Evolutionary conservation across 2,329 filamentous ascomycete species (phyloP), one percentile per base, ranked within the genome.

Genomic region (Blastomyces gilchristii): DNA sequence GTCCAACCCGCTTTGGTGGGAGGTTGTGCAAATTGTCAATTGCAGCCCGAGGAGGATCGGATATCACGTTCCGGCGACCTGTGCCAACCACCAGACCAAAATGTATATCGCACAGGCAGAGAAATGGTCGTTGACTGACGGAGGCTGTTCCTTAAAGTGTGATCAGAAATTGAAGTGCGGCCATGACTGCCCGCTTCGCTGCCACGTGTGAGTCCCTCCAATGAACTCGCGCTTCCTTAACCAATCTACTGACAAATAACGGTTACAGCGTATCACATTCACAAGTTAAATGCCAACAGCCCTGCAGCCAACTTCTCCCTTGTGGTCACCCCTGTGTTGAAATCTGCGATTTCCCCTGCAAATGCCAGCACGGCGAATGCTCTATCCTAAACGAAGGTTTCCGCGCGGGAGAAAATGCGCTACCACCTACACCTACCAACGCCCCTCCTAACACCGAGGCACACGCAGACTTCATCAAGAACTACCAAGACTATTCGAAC

Each of bases 21-120:
- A 79, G 31, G 77, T 86, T 18, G 70, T 78, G 2, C 71, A 75
- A 2, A 77, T 80, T 34, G 75, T 83, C 74, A 67, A 60, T 18
- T 57, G 63, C 41, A 60, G 66, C 25, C 67, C 69, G 7, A 72
- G 72, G 22, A 76, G 78, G 1, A 63, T 85, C 16, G 81, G 79
- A 0, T 76, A 73, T n/a, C 73, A 77, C 2, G 68, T 93, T 0
- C 87, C 87, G 0, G 71, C 92, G 16, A 79, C 79, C 6, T 94
- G 90, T 69, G 69, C 76, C 6, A 82, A 80, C 0, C 89, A 93
- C 70, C 70, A 75, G 0, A 76, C 71, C 1, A 79, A 77, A 37
- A 82, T 77, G 0, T 76, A 53, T 58, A 14, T 43, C 18, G 34
- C 61, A 72, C 77, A 82, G 12, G 74, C 82, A 0, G 73, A 79